Evolutionary conservation across 768 basidiomycete species (phyloP), one percentile per base, ranked within the genome.

Genomic region (Tulasnella sp.): DNA sequence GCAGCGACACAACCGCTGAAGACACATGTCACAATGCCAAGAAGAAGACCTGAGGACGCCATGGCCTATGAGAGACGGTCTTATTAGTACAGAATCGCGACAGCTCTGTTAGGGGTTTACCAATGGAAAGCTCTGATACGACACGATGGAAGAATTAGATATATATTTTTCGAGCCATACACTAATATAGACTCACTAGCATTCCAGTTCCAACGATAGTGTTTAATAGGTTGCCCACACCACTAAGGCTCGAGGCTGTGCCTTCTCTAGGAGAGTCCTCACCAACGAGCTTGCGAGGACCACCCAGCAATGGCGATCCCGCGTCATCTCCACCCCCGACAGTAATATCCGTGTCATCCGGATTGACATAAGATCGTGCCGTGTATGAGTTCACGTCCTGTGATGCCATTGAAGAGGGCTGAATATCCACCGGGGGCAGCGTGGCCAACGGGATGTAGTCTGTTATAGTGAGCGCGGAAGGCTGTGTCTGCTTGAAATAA

Each of bases 181-280:
- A 38, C 5, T 38, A 7, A 15, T 38, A 15, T 7, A 38, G 34
- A 15, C 34, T 38, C 34, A 38, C 34, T 26, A 92, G 77, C 89
- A 92, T 91, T 29, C 89, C 88, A 89, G 65, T 94, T 13, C 92
- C 92, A 65, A 96, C 85, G 66, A 94, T 91, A 0, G 93, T 96
- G 65, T 96, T 96, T 24, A 83, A 75, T 44, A 96, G 73, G 67
- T 92, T 92, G 21, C 86, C 84, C 53, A 88, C 76, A 51, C 81
- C 83, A 64, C 86, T 86, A 19, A 75, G 64, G 26, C 91, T 70
- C 44, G 73, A 80, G 10, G 88, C 90, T 70, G 80, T 80, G 0
- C 90, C 90, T 19, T 86, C 85, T 26, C 59, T 42, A 2, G 41
- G 51, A 4, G 13, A 43, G 70, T 53, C 61, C 58, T 61, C 29